Conservation (phyloP, 2,329 filamentous ascomycete genomes). For the Colletotrichum sidae region DNA sequence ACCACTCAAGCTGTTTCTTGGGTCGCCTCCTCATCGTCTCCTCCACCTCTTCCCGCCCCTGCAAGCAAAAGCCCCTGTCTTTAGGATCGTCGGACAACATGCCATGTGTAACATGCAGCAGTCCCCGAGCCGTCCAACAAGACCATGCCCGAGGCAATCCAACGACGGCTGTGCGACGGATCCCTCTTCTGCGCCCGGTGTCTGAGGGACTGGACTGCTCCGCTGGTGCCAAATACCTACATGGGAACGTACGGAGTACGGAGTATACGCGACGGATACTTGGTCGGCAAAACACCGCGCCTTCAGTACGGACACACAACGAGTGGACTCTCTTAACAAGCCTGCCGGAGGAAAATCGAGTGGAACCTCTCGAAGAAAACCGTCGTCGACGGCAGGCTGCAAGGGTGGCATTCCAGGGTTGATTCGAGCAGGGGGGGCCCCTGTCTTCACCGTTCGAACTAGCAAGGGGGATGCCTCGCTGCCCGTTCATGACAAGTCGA, state of each 20-base stretch:
- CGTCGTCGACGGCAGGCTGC: not conserved
- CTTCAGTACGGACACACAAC: not conserved
- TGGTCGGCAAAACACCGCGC: no score
- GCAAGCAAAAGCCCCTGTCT: not conserved
- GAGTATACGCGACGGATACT: no score
- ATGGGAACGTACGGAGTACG: no score
- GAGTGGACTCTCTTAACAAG: not conserved
- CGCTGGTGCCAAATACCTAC: no score
- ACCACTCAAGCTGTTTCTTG: no score
- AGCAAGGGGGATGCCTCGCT: slow-evolving; percentile 21
- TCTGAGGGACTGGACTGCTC: not conserved
- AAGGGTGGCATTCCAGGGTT: slow-evolving; percentile 28
- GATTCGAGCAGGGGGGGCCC: slow-evolving; percentile 16
- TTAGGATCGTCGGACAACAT: slow-evolving; percentile 18
- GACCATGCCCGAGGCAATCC: not conserved
- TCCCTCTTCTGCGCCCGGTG: not conserved
- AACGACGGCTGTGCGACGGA: not conserved
- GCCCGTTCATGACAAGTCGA: slow-evolving; percentile 7
- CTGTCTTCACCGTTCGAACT: slow-evolving; percentile 29
- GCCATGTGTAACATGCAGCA: slow-evolving; percentile 21
- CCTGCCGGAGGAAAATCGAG: not conserved
- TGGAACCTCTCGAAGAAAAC: not conserved
- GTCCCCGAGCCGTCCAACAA: slow-evolving; percentile 3
- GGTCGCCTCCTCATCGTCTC: slow-evolving; percentile 1
- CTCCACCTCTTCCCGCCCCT: slow-evolving; percentile 12